Evolutionary conservation across 2,329 filamentous ascomycete species (phyloP), one percentile per base, ranked within the genome.

Genomic region (Fusarium clavum): DNA sequence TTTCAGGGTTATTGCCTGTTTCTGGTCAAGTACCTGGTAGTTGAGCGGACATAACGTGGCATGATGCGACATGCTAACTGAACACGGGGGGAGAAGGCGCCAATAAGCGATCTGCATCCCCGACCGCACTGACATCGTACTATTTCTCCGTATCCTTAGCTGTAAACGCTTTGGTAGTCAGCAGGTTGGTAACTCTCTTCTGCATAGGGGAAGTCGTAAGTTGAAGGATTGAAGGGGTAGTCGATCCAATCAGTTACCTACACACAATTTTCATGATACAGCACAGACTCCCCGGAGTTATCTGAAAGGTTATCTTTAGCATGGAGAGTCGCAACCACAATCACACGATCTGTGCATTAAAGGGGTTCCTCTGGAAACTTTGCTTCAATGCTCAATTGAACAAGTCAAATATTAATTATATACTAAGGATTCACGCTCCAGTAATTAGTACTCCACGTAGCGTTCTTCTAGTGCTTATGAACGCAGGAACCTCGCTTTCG

Each of bases 401-500:
- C 18, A 38, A n/a, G 34, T 12, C 10, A 38, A 38, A 38, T 12
- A 38, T 38, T 38, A 38, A 38, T 10, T 38, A 38, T 38, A 38
- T 38, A 38, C 34, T 38, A n/a, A 12, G 34, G 7, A 38, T 38
- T 38, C 3, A 7, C 34, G 34, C 10, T 38, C 34, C 34, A 7
- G 18, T n/a, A 38, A 11, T 12, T 12, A 38, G 34, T 38, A 6
- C 18, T 7, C 41, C 22, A 16, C n/a, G 10, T 20, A 25, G 25
- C 9, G 2, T 11, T 43, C 22, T 20, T 20, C 25, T 43, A 73
- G 38, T 73, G 71, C 54, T 64, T 73, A 41, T 73, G 70, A 27
- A 61, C 57, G 25, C 71, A 73, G 11, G 22, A 22, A 14, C 71
- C 68, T 40, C 71, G 57, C 65, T 72, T 73, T 44, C 68, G 61